Base-by-base conservation (phyloP, 495 filamentous ascomycete genomes). In the Xanthoparmelia taractica region DNA sequence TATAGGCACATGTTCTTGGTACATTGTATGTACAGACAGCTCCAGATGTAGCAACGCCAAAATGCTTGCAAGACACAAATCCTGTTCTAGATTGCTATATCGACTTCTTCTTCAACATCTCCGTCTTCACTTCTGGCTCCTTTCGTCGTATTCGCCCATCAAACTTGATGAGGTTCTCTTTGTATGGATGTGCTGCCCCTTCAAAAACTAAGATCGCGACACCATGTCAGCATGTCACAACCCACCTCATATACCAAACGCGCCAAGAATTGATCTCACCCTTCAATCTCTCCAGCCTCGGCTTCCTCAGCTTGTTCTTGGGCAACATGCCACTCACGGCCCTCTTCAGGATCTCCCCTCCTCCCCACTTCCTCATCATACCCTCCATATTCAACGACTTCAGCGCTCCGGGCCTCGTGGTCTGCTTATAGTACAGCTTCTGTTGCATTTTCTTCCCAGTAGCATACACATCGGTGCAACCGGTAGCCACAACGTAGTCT, bases 261-360 rank as follows among this genome's bases (percentile, higher is more conserved):
- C 38, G 52, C 6, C 48, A 33, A 47, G n/a, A 48, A 59, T 13
- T 37, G 34, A 47, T 77, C 83, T 73, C 67, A 88, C 86, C 84
- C 84, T 96, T 97, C 73, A 98, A 75, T 69, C 94, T 78, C n/a
- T 84, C 89, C 78, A 98, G 75, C 64, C 95, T 74, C 77, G 87
- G 86, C 72, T 94, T 89, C 71, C 92, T 79, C 69, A 98, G 77
- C 67, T 91, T 76, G 76, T 98, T 98, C 87, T 97, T 98, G 56
- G 94, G 94, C 77, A 98, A 74, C 94, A 98, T 98, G 60, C 94
- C 94, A 73, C 86, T 86, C 31, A 98, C 94, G 15, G 94, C 94
- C 74, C 89, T 88, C 66, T 91, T 82, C 74, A 98, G 74, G 59
- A 97, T 88, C 84, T 98, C 94, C 43, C 87, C 91, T 66, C 94